Conservation (phyloP, 2,329 filamentous ascomycete genomes). For the Fusarium tjaetaba region DNA sequence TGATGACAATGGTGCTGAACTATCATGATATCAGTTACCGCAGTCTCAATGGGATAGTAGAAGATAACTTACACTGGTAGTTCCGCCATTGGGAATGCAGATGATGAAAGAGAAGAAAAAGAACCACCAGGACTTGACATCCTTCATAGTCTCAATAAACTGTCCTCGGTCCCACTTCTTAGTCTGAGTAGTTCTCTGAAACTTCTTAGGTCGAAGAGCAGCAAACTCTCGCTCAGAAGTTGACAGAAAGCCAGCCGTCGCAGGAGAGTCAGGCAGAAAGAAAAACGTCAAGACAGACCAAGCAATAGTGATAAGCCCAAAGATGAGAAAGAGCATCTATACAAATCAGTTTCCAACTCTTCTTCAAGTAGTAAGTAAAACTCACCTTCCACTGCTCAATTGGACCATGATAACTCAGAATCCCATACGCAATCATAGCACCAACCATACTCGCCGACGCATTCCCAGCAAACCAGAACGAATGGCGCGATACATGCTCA, state of each 20-base stretch:
- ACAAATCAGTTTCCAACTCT: neutral
- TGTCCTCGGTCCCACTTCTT: constrained; percentile 3
- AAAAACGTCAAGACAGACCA: constrained; percentile 5
- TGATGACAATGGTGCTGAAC: constrained; percentile 19
- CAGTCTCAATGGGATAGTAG: too few species aligned
- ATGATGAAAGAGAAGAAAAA: constrained; percentile 17
- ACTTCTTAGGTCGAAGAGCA: constrained; percentile 1
- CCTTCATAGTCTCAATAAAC: constrained; percentile 8
- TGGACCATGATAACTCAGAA: neutral
- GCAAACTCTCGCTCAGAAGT: constrained; percentile 12
- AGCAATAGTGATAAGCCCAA: constrained; percentile 5
- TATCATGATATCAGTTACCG: neutral
- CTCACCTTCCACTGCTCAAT: constrained; percentile 9
- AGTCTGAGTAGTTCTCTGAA: constrained; percentile 13
- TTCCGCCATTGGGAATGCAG: constrained; percentile 12
- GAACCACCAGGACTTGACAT: constrained; percentile 16
- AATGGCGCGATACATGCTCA: constrained; percentile 8
- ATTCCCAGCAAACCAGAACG: constrained; percentile 15
- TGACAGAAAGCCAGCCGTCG: neutral
- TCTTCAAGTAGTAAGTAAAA: fast-evolving
- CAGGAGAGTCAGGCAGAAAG: constrained; percentile 5
- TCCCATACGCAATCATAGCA: constrained; percentile 13
- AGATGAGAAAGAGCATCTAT: neutral
- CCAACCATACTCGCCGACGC: constrained; percentile 12
- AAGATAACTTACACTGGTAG: neutral